Conservation (phyloP, 192 early-diverging fungal genomes). For the Backusella circina region DNA sequence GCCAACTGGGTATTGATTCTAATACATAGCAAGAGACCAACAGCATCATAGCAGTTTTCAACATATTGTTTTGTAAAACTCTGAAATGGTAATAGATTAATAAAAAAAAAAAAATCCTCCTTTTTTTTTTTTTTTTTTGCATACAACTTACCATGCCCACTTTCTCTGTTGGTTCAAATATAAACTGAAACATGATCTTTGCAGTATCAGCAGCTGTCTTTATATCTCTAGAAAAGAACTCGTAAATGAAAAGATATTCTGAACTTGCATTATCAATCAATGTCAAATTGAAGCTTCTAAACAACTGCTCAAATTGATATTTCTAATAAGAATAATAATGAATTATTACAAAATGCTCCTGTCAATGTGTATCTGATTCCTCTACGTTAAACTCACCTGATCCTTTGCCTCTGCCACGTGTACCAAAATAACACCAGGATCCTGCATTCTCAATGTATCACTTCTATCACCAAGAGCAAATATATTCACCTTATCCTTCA, state of each 20-base stretch:
- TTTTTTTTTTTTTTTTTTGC: neutral
- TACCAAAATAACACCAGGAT: slow-evolving; percentile 84
- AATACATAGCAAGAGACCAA: slow-evolving; percentile 87
- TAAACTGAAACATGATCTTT: slow-evolving; percentile 73
- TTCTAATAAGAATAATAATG: slow-evolving; percentile 34
- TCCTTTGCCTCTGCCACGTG: slow-evolving; percentile 78
- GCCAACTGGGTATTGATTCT: slow-evolving; percentile 82
- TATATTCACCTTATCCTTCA: slow-evolving; percentile 81
- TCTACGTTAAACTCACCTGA: slow-evolving; percentile 41
- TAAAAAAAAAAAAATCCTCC: neutral
- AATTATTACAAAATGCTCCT: too few relatives aligned
- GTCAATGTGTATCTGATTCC: neutral
- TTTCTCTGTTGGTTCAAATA: slow-evolving; percentile 84
- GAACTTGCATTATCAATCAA: slow-evolving; percentile 93
- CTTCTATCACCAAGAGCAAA: slow-evolving; percentile 86
- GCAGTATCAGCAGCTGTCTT: slow-evolving; percentile 65
- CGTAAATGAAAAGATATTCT: slow-evolving; percentile 89
- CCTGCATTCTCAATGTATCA: slow-evolving; percentile 64
- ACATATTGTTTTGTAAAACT: slow-evolving; percentile 60
- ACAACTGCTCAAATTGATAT: slow-evolving; percentile 88
- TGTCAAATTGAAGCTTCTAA: slow-evolving; percentile 88
- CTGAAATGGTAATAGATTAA: neutral
- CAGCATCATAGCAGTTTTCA: slow-evolving; percentile 81
- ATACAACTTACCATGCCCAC: slow-evolving; percentile 54
- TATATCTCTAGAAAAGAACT: slow-evolving; percentile 78